These are phyloP conservation scores for Heterotrichella gracilis DNA, from an alignment of 352 stramenopile species.

Conservation along the genomic window DNA sequence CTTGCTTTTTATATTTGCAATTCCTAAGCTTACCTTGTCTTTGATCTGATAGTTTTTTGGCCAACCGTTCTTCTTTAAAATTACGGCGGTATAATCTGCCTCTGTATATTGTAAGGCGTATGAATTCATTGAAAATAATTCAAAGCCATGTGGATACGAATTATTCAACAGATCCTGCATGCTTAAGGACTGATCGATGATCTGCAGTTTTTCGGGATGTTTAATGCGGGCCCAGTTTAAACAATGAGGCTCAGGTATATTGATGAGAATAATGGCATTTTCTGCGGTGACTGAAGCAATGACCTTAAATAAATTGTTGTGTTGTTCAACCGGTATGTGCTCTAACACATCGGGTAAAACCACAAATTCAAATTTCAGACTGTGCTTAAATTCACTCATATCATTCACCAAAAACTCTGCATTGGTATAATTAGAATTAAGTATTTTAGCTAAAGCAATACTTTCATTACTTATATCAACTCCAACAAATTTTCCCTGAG, in stretches of 20 bases:
- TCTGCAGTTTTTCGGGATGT: not conserved
- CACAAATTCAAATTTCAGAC: not conserved
- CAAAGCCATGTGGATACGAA: not conserved
- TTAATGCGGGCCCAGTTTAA: not conserved
- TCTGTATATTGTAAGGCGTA: not conserved
- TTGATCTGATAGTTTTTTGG: not conserved
- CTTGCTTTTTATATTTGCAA: not conserved
- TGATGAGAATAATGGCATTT: not conserved
- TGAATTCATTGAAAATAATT: not conserved
- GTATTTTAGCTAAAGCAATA: not conserved
- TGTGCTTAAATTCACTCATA: not conserved
- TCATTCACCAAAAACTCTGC: not conserved
- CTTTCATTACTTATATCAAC: not conserved
- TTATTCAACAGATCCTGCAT: not conserved
- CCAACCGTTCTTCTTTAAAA: not conserved
- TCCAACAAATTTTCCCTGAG: not conserved
- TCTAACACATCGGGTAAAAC: not conserved
- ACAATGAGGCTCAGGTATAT: not conserved
- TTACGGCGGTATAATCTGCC: not conserved
- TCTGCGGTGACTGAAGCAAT: not conserved
- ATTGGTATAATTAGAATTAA: not conserved
- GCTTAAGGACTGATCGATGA: slow-evolving; percentile 4
- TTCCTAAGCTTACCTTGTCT: not conserved
- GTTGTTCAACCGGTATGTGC: not conserved
- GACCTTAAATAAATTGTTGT: slow-evolving; percentile 6